Evolutionary conservation across 345 rosid genomes (phyloP), one percentile per base, ranked within the genome.

Genomic region (Rhizophora mangle): DNA sequence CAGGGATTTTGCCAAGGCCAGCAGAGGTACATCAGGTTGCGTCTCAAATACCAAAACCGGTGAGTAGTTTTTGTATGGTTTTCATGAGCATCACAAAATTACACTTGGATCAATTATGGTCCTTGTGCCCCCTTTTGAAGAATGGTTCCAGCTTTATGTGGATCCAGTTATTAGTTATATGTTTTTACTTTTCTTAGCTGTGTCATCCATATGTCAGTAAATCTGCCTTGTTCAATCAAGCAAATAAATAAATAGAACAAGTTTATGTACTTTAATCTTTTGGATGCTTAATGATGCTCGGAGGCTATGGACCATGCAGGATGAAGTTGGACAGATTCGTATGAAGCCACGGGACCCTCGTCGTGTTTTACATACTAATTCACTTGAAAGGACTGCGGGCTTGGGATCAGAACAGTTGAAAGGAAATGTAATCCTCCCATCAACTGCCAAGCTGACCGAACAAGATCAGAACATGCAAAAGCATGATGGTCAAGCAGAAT

Each of bases 261-360:
- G 31, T 49, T 65, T 7, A 16, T 34, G 36, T 16, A 37, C 4
- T 8, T 56, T 3, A 56, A 10, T 51, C n/a, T 36, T 55, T 56
- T 58, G 46, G 20, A 20, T 55, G 16, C 20, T 69, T 24, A 2
- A 4, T 74, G 63, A 67, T 37, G 18, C 36, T 22, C 68, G 62
- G 58, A 49, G 5, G 49, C 49, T 43, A 13, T 43, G 49, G 49
- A 43, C 18, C 57, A 52, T 65, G 67, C 83, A 91, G 98, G 96
- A 89, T 60, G 92, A 92, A 54, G 32, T 81, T 46, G 88, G 82
- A 70, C 89, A 85, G 80, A 82, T 89, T 63, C 87, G 94, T 63
- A 92, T 95, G 99, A 95, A 95, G 81, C 90, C 97, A 60, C 94
- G 99, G 65, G 99, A 95, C 71, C 99, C 99, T 74, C 96, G 99